These are phyloP conservation scores for Penicillium sp. DNA, from an alignment of 2,329 filamentous ascomycete species.

Conservation along the genomic window DNA sequence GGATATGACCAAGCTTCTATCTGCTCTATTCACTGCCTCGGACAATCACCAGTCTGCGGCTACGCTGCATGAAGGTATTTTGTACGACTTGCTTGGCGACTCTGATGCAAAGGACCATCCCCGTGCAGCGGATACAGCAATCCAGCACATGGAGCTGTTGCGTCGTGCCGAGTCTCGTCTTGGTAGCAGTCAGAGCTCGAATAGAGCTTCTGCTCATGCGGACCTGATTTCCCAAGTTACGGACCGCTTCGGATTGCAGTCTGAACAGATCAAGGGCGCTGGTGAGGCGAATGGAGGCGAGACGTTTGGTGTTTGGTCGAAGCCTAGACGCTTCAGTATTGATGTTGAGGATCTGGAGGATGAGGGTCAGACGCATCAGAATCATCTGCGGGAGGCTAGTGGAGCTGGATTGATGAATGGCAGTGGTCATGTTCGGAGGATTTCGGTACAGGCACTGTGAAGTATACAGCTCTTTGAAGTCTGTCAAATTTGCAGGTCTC, in stretches of 20 bases:
- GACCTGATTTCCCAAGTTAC: constrained; percentile 32
- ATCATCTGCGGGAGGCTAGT: constrained; percentile 36
- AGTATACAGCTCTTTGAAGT: no score
- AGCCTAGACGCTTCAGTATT: constrained; percentile 37
- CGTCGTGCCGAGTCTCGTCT: constrained; percentile 34
- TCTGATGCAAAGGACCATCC: constrained; percentile 26
- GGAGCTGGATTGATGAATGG: constrained; percentile 33
- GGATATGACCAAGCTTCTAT: constrained; percentile 56
- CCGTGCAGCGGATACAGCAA: constrained; percentile 27
- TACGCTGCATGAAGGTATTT: constrained; percentile 35
- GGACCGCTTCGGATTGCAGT: constrained; percentile 33
- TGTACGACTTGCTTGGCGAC: constrained; percentile 36
- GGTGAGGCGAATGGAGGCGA: constrained; percentile 26
- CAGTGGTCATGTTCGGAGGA: constrained; percentile 26
- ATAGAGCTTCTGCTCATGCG: constrained; percentile 26
- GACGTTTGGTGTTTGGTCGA: constrained; percentile 36
- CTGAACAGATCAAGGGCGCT: constrained; percentile 26
- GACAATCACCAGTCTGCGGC: constrained; percentile 35
- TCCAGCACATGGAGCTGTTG: constrained; percentile 36
- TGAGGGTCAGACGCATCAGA: constrained; percentile 31
- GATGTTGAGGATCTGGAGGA: constrained; percentile 36
- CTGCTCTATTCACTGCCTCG: constrained; percentile 53
- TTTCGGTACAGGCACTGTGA: constrained; percentile 31
- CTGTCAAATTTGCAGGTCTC: no score
- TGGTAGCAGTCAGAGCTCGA: constrained; percentile 15